A percentile compares a stretch with the other conserved stretches of the same genome.
These are phyloP conservation scores for Botryobasidium botryosum DNA, from an alignment of 768 basidiomycete genomes.

Conservation along the genomic window DNA sequence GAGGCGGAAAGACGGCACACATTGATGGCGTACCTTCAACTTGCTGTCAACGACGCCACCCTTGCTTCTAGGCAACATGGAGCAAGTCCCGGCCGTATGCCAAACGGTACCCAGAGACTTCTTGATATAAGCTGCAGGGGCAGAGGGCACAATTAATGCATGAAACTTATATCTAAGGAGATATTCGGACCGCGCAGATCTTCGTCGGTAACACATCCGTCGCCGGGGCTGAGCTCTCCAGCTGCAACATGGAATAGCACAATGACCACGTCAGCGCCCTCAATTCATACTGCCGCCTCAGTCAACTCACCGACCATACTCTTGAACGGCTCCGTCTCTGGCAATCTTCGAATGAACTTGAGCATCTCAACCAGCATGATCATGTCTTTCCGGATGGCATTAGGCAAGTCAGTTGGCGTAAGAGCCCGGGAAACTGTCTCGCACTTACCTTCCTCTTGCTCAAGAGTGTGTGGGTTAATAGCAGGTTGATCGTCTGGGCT, in stretches of 20 bases:
- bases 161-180: too few relatives aligned
- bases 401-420: slow-evolving; percentile 15
- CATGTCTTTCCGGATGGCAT: too few relatives aligned
- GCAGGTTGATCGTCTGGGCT: neutral
- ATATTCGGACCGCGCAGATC: neutral
- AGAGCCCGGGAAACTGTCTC: slow-evolving; percentile 9
- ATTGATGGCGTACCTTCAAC: neutral
- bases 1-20: neutral
- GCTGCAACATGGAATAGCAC: neutral
- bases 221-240: neutral
- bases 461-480: neutral
- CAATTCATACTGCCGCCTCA: neutral
- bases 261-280: neutral
- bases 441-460: slow-evolving; percentile 1
- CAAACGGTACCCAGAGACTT: slow-evolving; percentile 14
- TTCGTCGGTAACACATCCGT: neutral
- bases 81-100: slow-evolving; percentile 16
- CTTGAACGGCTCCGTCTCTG: neutral
- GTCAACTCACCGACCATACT: neutral
- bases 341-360: neutral
- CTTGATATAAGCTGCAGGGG: slow-evolving; percentile 13
- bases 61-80: neutral
- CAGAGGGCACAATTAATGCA: too few relatives aligned
- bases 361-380: neutral
- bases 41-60: neutral